Evolutionary conservation across 2,329 filamentous ascomycete species (phyloP), one percentile per base, ranked within the genome.

Genomic region (Calonectria pseudoreteaudii): DNA sequence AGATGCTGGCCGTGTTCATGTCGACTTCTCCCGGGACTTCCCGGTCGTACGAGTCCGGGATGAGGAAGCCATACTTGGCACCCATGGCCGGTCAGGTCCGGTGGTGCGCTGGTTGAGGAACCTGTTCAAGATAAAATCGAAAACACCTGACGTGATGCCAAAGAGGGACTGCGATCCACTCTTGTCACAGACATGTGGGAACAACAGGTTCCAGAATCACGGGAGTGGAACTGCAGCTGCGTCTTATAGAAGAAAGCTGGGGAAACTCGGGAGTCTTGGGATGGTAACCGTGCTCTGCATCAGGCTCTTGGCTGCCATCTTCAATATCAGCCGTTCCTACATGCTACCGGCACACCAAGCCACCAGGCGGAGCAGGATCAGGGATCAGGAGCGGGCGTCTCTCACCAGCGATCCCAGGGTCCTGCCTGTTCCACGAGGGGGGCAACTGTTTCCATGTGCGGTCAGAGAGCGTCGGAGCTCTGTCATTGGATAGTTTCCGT

Each of bases 1-100:
- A 74, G 0, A 81, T 79, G 14, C 80, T 80, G 10, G 78, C 53
- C 0, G 49, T 78, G 10, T 78, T 80, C 81, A 77, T 79, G 38
- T 80, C 78, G 11, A 66, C 72, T 14, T 79, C 67, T 3, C 28
- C 66, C 0, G 78, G 78, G 4, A 76, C 34, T 50, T 81, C 75
- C 6, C 66, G 75, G 50, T 79, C 77, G 13, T 80, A 81, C 4
- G 68, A 65, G 41, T 80, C 74, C 58, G 79, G 76, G 31, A 81
- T 71, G 13, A 81, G 30, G 31, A 76, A 78, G 13, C 79, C 79
- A 34, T 80, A 80, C 3, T 77, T 71, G 64, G 58, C 66, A 50
- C 71, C 71, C 71, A 73, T 73, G 56, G 23, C 56, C n/a, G 56
- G n/a, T 14, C 41, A 30, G 28, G 14, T 20, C 14, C 10, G 30